phyloP scores from a whole-genome alignment of 2,329 filamentous ascomycete species.

The Calycina herbarum region DNA sequence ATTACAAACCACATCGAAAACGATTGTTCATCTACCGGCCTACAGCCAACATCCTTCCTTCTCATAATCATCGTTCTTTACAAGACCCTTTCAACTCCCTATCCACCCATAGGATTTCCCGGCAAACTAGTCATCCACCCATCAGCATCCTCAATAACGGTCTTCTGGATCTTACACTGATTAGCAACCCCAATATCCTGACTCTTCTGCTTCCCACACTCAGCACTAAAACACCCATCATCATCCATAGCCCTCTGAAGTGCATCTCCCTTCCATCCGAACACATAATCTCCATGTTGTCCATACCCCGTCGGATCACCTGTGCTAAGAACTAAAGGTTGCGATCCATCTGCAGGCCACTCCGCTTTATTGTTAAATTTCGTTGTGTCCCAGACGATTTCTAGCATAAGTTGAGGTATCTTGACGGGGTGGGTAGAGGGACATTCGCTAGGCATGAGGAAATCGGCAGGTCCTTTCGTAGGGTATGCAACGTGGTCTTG shows the following conservation, averaged over 20 bases:
- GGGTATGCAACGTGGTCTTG: conserved; percentile 33
- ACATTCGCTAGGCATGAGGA: conserved; percentile 38
- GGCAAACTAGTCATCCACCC: conserved; percentile 5
- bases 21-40: too few species aligned
- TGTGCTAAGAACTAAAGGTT: conserved; percentile 45
- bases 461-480: conserved; percentile 19
- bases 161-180: conserved; percentile 13
- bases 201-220: conserved; percentile 45
- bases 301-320: conserved; percentile 48
- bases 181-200: conserved; percentile 35
- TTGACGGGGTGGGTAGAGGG: conserved; percentile 45
- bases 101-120: background rate
- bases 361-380: conserved; percentile 45
- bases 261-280: conserved; percentile 51
- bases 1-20: too few species aligned
- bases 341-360: conserved; percentile 46
- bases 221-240: conserved; percentile 47
- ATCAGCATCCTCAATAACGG: conserved; percentile 10
- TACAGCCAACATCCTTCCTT: too few species aligned
- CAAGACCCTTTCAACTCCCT: background rate
- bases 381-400: conserved; percentile 51
- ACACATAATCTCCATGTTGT: conserved; percentile 53
- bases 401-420: conserved; percentile 51
- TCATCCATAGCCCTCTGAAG: conserved; percentile 52
- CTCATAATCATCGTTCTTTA: background rate